Evolutionary conservation across 441 rosid species (phyloP).

Genomic region (Gossypium lobatum): DNA sequence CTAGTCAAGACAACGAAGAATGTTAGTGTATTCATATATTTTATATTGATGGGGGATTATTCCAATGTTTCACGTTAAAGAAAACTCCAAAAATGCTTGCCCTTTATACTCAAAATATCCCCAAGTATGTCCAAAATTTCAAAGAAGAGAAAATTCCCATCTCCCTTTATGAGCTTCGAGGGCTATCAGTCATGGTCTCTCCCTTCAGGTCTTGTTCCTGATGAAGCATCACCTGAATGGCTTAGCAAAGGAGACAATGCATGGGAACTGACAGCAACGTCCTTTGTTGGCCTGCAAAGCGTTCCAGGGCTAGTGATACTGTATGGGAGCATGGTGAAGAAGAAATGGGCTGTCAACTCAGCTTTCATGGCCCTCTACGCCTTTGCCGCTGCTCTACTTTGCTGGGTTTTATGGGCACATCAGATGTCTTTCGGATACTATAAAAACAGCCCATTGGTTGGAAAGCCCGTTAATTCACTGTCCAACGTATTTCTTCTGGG

Average conservation of each 20-base stretch:
- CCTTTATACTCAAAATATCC: conserved; percentile 15
- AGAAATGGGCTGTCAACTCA: conserved; percentile 68
- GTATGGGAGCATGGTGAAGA: conserved; percentile 62
- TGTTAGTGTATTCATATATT: neutral
- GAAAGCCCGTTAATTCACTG: conserved; percentile 28
- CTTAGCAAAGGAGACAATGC: conserved; percentile 47
- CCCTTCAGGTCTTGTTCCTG: conserved; percentile 20
- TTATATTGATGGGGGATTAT: conserved; percentile 19
- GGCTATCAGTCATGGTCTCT: neutral
- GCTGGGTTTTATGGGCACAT: conserved; percentile 62
- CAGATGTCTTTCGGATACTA: conserved; percentile 39
- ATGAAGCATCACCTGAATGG: conserved; percentile 38
- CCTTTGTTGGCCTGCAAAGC: conserved; percentile 49
- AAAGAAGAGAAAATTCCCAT: neutral
- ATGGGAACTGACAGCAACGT: conserved; percentile 61
- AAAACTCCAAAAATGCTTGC: conserved; percentile 16
- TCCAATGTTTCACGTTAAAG: conserved; percentile 20
- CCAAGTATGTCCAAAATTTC: conserved; percentile 14
- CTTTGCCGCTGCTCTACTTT: conserved; percentile 43
- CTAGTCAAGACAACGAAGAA: conserved; percentile 25
- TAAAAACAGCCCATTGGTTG: conserved; percentile 27
- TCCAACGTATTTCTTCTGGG: conserved; percentile 7
- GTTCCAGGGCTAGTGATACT: conserved; percentile 59
- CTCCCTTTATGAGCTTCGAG: conserved; percentile 4
- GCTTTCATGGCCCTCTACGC: conserved; percentile 70